Conservation (phyloP, 2,329 filamentous ascomycete genomes). For the Cordyceps tenuipes region DNA sequence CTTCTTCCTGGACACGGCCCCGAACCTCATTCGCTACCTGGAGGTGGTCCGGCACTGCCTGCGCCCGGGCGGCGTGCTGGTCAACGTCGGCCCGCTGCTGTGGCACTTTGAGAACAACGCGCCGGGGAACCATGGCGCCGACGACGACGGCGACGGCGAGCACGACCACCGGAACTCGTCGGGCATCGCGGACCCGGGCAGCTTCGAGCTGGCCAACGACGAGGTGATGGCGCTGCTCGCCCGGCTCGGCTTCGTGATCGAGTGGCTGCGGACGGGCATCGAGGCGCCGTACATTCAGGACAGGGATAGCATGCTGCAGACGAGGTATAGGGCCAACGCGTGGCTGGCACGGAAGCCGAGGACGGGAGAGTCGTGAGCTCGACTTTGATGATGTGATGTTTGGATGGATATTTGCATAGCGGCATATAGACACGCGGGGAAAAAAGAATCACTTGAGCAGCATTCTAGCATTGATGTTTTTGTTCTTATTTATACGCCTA, state of each 20-base stretch:
- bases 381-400: not conserved
- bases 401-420: not conserved
- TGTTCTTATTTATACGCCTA: not conserved
- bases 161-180: constrained; percentile 40
- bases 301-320: constrained; percentile 74
- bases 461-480: not conserved
- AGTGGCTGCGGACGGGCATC: constrained; percentile 50
- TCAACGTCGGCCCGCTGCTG: constrained; percentile 83
- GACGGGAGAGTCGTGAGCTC: not conserved
- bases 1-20: constrained; percentile 96
- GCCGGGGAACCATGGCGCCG: constrained; percentile 47
- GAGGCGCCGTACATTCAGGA: constrained; percentile 84
- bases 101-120: constrained; percentile 89
- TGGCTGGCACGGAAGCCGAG: constrained; percentile 77
- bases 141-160: constrained; percentile 42
- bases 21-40: constrained; percentile 84
- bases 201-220: constrained; percentile 81
- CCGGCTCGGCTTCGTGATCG: constrained; percentile 67
- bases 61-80: constrained; percentile 66
- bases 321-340: constrained; percentile 67
- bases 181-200: constrained; percentile 82
- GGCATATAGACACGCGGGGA: not conserved
- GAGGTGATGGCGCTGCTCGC: constrained; percentile 73
- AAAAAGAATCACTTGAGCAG: not conserved
- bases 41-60: constrained; percentile 75